Base-by-base conservation (phyloP, 2,329 filamentous ascomycete species). In the Penicillium freii region DNA sequence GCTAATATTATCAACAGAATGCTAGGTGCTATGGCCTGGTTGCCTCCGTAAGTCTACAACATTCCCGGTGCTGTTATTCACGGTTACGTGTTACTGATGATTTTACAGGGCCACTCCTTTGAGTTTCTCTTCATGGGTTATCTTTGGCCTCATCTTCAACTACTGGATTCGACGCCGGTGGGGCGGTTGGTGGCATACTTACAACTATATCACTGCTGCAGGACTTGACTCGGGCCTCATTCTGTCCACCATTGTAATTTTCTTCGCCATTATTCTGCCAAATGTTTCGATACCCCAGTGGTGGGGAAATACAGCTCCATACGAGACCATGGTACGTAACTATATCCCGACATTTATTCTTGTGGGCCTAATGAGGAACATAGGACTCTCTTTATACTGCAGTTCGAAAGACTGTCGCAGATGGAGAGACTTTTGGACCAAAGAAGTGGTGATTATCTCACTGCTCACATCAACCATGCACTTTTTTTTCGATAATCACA, bases 61-160 rank as follows among this genome's bases (percentile, higher is more conserved):
- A 5, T 29, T 23, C 23, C 4, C 8, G 15, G 25, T 10, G 7
- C 7, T 47, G 5, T 34, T 23, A 11, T 83, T 47, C 19, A 23
- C n/a, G 19, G 11, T 17, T 34, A 34, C 19, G 10, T 25, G 1
- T 47, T 34, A n/a, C 57, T 63, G n/a, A 62, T 40, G 15, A 17
- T 15, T 27, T 46, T 21, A 15, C 15, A 65, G 66, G 0, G 87
- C 87, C 0, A 87, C 84, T 0, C 82, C 85, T 0, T 82, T 87
- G 65, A 88, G 82, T 56, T 90, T 87, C 68, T 80, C 86, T 36
- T 84, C 84, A 65, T 89, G 87, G 87, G 86, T 83, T 2, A 68
- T 83, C 33, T 82, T 87, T 17, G 73, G 73, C 8, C 61, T 74
- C 17, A 62, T 76, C 5, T 77, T 77, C 65, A 77, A 77, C 38